Base-by-base conservation (phyloP, 805 yeast species). In the Candida cerambycidarum region DNA sequence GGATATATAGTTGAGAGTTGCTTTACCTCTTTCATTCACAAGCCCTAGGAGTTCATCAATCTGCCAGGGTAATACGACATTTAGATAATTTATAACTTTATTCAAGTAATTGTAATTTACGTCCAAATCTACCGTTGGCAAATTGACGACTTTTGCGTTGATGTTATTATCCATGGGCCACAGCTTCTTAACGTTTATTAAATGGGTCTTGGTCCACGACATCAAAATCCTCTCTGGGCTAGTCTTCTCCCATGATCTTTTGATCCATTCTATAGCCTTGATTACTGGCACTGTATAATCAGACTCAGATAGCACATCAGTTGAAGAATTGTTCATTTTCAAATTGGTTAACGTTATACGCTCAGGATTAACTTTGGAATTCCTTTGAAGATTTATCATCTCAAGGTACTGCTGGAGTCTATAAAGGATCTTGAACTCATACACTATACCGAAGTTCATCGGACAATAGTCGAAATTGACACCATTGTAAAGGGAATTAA, bases 401-500 rank as follows among this genome's bases (percentile, higher is more conserved):
- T 67, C 72, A 48, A 63, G 61, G 47, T 80, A 82, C 48, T 82
- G 86, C 45, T 76, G 80, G 5, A 77, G 63, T 43, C 87, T 69
- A 51, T 76, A 82, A 36, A 76, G 61, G 11, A 79, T 68, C 52
- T 79, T 79, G 54, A 82, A 78, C 51, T 82, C 86, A 44, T 78
- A 79, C 31, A 77, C 67, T 3, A 81, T 76, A 3, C 87, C 87
- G 73, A 81, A 79, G 45, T 72, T 76, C 69, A 80, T 79, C 6
- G 86, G 86, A 25, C 79, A 57, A 52, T 77, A 79, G 50, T 73
- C 74, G 39, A 80, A 63, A 46, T 73, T 77, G 25, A 74, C 65
- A 30, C 80, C 81, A 27, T 73, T 60, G 42, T 52, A 59, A 9
- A 56, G 47, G 5, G 68, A 58, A 34, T 55, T 57, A 50, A 57